These are phyloP conservation scores for Camellia japonica DNA, from an alignment of 148 eudicot species.

Conservation along the genomic window DNA sequence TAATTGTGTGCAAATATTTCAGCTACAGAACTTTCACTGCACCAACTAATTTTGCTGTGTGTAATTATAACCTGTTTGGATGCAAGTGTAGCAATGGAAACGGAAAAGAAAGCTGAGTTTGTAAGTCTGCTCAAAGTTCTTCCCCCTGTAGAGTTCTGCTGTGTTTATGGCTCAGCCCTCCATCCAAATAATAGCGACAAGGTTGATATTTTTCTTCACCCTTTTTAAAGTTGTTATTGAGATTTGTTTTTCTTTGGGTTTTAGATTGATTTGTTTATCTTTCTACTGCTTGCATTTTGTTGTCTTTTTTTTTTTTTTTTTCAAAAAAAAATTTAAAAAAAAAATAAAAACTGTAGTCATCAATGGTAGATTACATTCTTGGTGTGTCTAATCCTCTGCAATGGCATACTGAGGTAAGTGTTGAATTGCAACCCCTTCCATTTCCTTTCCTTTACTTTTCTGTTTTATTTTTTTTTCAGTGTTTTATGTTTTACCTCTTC, in stretches of 20 bases:
- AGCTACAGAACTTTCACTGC: neutral
- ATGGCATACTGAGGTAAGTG: slow-evolving; percentile 84
- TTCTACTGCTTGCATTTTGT: neutral
- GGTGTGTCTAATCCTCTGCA: slow-evolving; percentile 80
- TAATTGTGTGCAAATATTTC: neutral
- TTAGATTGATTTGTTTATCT: neutral
- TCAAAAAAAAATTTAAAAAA: too few relatives aligned
- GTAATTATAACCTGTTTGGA: neutral
- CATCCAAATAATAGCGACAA: slow-evolving; percentile 77
- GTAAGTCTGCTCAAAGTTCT: slow-evolving; percentile 60
- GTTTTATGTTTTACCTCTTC: neutral
- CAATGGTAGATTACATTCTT: slow-evolving; percentile 87
- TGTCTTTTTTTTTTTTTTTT: neutral
- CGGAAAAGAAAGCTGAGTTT: slow-evolving; percentile 36
- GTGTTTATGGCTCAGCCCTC: slow-evolving; percentile 85
- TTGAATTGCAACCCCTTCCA: neutral
- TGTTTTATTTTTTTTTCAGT: neutral
- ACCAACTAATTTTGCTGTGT: neutral
- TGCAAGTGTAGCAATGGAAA: slow-evolving; percentile 32
- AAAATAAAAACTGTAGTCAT: slow-evolving; percentile 35
- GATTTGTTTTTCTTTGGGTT: neutral
- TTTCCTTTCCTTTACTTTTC: neutral
- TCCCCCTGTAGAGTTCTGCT: slow-evolving; percentile 93
- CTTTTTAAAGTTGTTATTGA: neutral
- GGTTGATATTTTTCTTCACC: slow-evolving; percentile 36